Evolutionary conservation across 768 basidiomycete genomes (phyloP).

Genomic region (Gloeophyllum trabeum): DNA sequence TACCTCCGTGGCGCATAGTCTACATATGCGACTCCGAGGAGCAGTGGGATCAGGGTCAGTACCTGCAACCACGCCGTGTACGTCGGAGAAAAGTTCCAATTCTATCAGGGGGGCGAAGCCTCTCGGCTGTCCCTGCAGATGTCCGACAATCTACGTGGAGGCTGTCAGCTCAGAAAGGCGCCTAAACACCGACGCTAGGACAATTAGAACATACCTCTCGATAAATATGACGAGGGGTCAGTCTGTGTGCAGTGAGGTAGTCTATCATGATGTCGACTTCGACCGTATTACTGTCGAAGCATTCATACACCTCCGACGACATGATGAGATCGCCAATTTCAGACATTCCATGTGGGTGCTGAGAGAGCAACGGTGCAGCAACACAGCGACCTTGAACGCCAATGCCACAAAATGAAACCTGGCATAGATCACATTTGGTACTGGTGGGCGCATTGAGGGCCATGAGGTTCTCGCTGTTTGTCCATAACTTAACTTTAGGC

Average conservation of each 20-base stretch:
- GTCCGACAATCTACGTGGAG: slow-evolving; percentile 41
- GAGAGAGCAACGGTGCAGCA: slow-evolving; percentile 41
- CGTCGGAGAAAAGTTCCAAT: slow-evolving; percentile 56
- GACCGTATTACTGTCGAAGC: slow-evolving; percentile 64
- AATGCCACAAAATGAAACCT: slow-evolving; percentile 75
- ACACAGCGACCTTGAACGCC: slow-evolving; percentile 64
- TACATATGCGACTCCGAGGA: slow-evolving; percentile 53
- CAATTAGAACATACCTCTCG: slow-evolving; percentile 46
- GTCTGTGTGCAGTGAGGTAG: slow-evolving; percentile 50
- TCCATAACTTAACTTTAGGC: not conserved
- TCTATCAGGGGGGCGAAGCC: slow-evolving; percentile 61
- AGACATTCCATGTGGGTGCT: slow-evolving; percentile 59
- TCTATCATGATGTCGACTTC: slow-evolving; percentile 83
- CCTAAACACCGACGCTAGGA: not conserved
- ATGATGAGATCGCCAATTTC: slow-evolving; percentile 70
- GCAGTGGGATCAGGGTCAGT: slow-evolving; percentile 44
- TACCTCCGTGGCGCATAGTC: slow-evolving; percentile 65
- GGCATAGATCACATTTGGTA: slow-evolving; percentile 78
- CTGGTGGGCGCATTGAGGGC: slow-evolving; percentile 65
- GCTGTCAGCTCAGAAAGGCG: not conserved
- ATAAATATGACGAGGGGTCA: slow-evolving; percentile 66
- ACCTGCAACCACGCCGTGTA: slow-evolving; percentile 47
- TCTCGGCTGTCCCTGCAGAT: slow-evolving; percentile 48
- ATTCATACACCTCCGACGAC: slow-evolving; percentile 67
- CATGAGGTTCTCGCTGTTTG: slow-evolving; percentile 57